Base-by-base conservation (phyloP, 23 red algal species). In the Gracilariopsis chorda region DNA sequence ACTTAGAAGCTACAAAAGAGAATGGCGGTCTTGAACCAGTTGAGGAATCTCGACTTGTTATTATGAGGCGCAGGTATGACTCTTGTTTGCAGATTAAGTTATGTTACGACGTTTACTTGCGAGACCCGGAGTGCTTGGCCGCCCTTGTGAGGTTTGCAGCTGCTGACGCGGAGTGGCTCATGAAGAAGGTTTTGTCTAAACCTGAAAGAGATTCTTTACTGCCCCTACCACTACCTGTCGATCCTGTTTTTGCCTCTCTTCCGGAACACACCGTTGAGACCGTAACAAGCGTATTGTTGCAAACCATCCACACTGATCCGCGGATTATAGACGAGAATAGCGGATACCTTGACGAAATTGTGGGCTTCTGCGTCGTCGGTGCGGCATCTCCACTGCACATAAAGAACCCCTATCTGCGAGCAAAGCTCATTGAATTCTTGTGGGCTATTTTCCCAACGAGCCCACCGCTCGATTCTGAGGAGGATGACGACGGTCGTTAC, bases 371-470 rank as follows among this genome's bases (percentile, higher is more conserved):
- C 27, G 82, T 93, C 23, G 86, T 82, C 20, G 80, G 86, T 6
- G 59, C 93, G 13, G 71, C 93, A 21, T 95, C 93, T 8, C 93
- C 97, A 7, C 48, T 94, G 90, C 89, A 99, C 52, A 59, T 99
- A 23, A 87, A 92, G 17, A 99, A 99, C 56, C 90, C 93, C 28
- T 95, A 99, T 52, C 51, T 99, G 28, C 93, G 97, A 37, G 89
- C 93, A 20, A 93, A 94, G 78, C 70, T 95, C 11, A 75, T 92
- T 16, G 96, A 98, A 62, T 98, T 94, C 46, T 65, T 98, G 12
- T 89, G 59, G 61, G 39, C 53, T 45, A 88, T 93, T 40, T 90
- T 96, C 32, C 94, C 94, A 5, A 55, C 40, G 21, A 75, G 84
- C 9, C 77, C 40, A 25, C 48, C 57, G 17, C 29, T 79, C 4